Evolutionary conservation across 352 stramenopile genomes (phyloP), one percentile per base, ranked within the genome.

Genomic region (Phytophthora sansomeana): DNA sequence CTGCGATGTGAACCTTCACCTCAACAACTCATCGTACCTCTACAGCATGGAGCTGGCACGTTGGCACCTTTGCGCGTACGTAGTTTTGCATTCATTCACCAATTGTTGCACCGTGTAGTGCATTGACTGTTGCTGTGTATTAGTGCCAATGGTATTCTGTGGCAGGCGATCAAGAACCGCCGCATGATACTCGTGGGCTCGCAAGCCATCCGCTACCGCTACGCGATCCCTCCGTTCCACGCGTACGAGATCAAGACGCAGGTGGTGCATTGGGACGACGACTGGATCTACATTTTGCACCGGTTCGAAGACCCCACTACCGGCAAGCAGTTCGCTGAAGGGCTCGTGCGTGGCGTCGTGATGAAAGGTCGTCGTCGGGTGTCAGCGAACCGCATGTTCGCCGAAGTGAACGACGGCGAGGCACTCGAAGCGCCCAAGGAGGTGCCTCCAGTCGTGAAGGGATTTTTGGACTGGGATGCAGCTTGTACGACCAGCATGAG

Each of bases 1-100:
- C 69, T 90, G 85, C 38, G 89, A 95, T 59, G 58, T 95, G 63
- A 95, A 95, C 51, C n/a, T 93, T 44, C 89, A 96, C 58, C 67
- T 95, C 6, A 96, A 96, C 80, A 96, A 96, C 61, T 70, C 89
- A 5, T 81, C 82, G 6, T 95, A 91, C 50, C 63, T 95, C 41
- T 95, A 88, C 78, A 85, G 74, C 63, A 93, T 89, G 76, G 89
- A 96, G 67, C 85, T 96, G 24, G 89, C 89, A 32, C 87, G 89
- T 14, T 96, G 89, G 89, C 83, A 95, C 53, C 83, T 92, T 35
- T 82, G 69, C 3, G 85, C 79, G 87, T 95, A 76, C 57, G 77
- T 78, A 26, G 13, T n/a, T 21, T 1, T 7, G 3, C 39, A 28
- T 46, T 46, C 8, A 3, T 6, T 14, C 28, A 8, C 10, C 14